Percentiles rank a stretch among this genome's conserved stretches.
phyloP scores from a whole-genome alignment of 257 asterid species.

The Lithospermum erythrorhizon region DNA sequence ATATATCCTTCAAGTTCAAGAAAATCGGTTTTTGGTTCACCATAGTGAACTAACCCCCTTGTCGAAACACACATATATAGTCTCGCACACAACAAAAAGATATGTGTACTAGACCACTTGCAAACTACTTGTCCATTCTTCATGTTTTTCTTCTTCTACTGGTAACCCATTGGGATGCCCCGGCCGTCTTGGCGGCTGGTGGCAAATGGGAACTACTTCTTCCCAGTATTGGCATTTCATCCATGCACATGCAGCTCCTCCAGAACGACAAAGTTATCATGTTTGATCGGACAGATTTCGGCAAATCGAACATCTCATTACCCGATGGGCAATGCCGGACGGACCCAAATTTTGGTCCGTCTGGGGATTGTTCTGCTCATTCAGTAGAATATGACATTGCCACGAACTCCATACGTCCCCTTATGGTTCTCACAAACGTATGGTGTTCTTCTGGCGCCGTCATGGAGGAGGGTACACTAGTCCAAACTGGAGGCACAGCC shows the following conservation, averaged over 20 bases:
- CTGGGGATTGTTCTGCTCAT: constrained; percentile 46
- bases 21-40: too few relatives aligned
- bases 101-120: not conserved
- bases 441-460: constrained; percentile 60
- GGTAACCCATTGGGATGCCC: not conserved
- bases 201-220: constrained; percentile 39
- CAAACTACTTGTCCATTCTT: not conserved
- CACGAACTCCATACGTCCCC: constrained; percentile 39
- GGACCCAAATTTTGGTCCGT: constrained; percentile 11
- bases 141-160: not conserved
- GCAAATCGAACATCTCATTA: constrained; percentile 44
- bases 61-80: too few relatives aligned
- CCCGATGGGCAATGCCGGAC: constrained; percentile 33
- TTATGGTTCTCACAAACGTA: constrained; percentile 38
- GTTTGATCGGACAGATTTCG: constrained; percentile 54
- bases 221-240: constrained; percentile 36
- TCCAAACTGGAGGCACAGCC: constrained; percentile 43
- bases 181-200: constrained; percentile 7
- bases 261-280: constrained; percentile 46
- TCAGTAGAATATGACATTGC: constrained; percentile 36
- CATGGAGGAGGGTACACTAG: constrained; percentile 29
- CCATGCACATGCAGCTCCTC: constrained; percentile 76
- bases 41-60: too few relatives aligned
- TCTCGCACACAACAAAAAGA: too few relatives aligned
- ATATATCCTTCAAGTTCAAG: too few relatives aligned